Base-by-base conservation (phyloP, 192 early-diverging fungal genomes). In the Rhizophagus prolifer region DNA sequence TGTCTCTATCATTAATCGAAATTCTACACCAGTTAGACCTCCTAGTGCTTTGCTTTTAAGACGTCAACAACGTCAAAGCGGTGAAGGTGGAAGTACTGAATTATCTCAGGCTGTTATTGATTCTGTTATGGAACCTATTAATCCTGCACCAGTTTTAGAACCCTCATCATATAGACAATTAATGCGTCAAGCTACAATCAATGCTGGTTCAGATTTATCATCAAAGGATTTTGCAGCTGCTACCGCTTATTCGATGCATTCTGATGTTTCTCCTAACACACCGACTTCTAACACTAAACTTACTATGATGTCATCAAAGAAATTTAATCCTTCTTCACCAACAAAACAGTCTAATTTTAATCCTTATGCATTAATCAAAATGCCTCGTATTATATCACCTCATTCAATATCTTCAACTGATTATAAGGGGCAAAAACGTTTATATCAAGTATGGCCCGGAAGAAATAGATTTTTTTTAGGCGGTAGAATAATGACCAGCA, bases 401-500 rank as follows among this genome's bases (percentile, higher is more conserved):
- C 14, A 54, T 30, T 47, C 69, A 8, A 47, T 70, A 21, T n/a
- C 30, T 16, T 12, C 21, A 0, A 34, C 71, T 34, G 58, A 73
- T 41, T 46, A 63, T 16, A 76, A 36, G 31, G 30, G 46, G 7
- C 38, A 47, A 16, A 76, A 58, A 68, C 63, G 75, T 25, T 14
- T 76, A 28, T 89, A 89, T 62, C 76, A 87, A 75, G 16, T 82
- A 10, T 89, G 84, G 79, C 81, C 84, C n/a, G 88, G 88, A 21
- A 74, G 76, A 69, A 90, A 87, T 81, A 78, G 83, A 54, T 91
- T 91, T 79, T 87, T 89, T 69, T 87, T 87, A 28, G 77, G 83
- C 28, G 92, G 92, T 2, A 87, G 91, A 36, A 78, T 88, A 47
- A 83, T 92, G 74, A 94, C 92, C 0, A 91, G 91, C 78, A 84